These are phyloP conservation scores for Tetrahymena elliotti DNA, from an alignment of 73 alveolate species.

Conservation along the genomic window DNA sequence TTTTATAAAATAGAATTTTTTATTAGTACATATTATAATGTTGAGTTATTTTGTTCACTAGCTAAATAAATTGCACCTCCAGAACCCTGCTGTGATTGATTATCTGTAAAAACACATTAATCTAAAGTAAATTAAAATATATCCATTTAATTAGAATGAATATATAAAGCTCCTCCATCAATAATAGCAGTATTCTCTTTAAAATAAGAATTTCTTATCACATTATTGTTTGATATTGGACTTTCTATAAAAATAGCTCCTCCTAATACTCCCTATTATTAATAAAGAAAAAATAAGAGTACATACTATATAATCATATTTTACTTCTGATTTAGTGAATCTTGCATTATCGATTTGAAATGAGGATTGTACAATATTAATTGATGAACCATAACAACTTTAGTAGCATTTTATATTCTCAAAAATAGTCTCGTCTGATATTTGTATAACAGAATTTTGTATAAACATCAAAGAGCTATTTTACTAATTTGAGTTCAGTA, in stretches of 20 bases:
- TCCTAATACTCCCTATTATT: neutral
- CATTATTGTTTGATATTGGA: too few species aligned
- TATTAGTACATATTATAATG: neutral
- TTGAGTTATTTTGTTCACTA: neutral
- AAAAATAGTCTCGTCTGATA: neutral
- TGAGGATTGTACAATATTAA: neutral
- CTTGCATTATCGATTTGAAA: neutral
- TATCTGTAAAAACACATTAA: too few species aligned
- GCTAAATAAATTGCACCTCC: neutral
- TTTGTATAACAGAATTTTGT: neutral
- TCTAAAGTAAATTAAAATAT: too few species aligned
- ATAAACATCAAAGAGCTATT: neutral
- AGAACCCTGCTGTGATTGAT: too few species aligned
- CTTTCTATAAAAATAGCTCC: neutral
- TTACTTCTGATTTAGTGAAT: neutral
- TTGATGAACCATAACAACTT: neutral
- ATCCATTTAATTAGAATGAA: too few species aligned
- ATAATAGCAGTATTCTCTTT: too few species aligned
- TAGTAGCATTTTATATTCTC: neutral
- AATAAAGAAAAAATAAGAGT: too few species aligned
- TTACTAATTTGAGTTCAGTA: too few species aligned
- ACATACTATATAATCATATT: too few species aligned
- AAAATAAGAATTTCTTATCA: too few species aligned
- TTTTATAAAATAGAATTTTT: neutral
- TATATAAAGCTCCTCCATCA: too few species aligned